Evolutionary conservation across 129 eudicot genomes (phyloP), one percentile per base, ranked within the genome.

Genomic region (Tagetes patula): DNA sequence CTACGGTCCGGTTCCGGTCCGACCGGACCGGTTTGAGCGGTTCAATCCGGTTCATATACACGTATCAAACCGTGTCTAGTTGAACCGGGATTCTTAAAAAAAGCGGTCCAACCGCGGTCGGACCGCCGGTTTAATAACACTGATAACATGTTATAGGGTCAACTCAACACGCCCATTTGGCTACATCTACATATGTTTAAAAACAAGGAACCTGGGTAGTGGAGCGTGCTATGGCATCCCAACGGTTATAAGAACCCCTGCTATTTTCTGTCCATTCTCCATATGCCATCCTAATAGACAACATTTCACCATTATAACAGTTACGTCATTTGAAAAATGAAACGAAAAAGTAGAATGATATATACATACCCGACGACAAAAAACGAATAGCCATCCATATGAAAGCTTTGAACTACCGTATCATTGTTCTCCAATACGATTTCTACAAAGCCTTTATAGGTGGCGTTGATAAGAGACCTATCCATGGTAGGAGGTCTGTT

Each of bases 371-470:
- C 99, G 41, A 91, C 99, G 6, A 95, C 99, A 73, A 88, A 95
- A 70, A 95, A 91, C 3, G 97, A 88, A 77, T 86, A 95, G 0
- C 99, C 99, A 65, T 91, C 96, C 85, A 95, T 73, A 88, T 95
- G 99, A 82, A 90, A 95, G 81, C 91, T 95, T 76, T 90, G 99
- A 41, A 81, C 79, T 41, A 78, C 82, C 0, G 97, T 95, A 54
- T 95, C 99, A 71, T 90, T 95, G 70, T 95, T 95, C 87, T 88
- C 88, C 81, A 95, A 73, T 38, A 95, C 46, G 66, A 95, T 81
- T 65, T 95, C 99, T 6, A 89, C 88, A 54, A 95, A 95, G 20
- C 88, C 90, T 80, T 86, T 95, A 71, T 88, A 95, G 2, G 99
- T 90, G 48, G 85, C 97, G 82, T 95, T 91, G 69, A 95, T 88